Evolutionary conservation across 345 rosid species (phyloP).

Genomic region (Lagerstroemia speciosa): DNA sequence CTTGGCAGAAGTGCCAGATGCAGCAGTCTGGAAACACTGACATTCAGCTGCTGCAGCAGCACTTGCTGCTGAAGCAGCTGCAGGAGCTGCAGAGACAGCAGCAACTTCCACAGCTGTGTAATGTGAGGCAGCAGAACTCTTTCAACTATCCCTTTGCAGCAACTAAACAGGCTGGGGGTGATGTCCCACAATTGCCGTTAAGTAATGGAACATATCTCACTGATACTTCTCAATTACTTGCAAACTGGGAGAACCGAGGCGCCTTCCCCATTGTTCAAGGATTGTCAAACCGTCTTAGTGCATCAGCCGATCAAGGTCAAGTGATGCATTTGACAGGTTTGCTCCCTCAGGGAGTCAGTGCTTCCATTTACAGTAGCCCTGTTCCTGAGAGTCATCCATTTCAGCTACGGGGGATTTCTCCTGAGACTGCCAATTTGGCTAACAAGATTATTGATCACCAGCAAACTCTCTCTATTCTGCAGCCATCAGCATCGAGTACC

Average conservation of each 20-base stretch:
- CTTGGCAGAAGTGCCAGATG: not conserved
- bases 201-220: slow-evolving; percentile 48
- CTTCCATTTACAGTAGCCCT: slow-evolving; percentile 45
- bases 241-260: slow-evolving; percentile 41
- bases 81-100: slow-evolving; percentile 71
- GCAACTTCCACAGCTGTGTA: slow-evolving; percentile 45
- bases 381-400: slow-evolving; percentile 14
- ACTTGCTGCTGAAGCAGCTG: slow-evolving; percentile 54
- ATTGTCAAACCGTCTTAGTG: slow-evolving; percentile 22
- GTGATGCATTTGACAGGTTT: slow-evolving; percentile 28
- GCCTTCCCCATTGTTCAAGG: slow-evolving; percentile 38
- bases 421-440: slow-evolving; percentile 14
- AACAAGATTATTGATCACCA: slow-evolving; percentile 26
- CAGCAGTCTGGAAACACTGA: slow-evolving; percentile 55
- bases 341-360: slow-evolving; percentile 41
- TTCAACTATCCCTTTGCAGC: slow-evolving; percentile 30
- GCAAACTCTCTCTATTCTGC: slow-evolving; percentile 14
- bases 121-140: slow-evolving; percentile 38
- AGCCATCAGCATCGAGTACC: slow-evolving; percentile 27
- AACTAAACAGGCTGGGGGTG: slow-evolving; percentile 30
- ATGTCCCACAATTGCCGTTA: slow-evolving; percentile 29
- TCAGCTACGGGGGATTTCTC: slow-evolving; percentile 16
- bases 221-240: slow-evolving; percentile 36
- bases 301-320: slow-evolving; percentile 34
- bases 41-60: slow-evolving; percentile 62